Evolutionary conservation across 768 basidiomycete species (phyloP).

Genomic region (Sarcodon aspratus): DNA sequence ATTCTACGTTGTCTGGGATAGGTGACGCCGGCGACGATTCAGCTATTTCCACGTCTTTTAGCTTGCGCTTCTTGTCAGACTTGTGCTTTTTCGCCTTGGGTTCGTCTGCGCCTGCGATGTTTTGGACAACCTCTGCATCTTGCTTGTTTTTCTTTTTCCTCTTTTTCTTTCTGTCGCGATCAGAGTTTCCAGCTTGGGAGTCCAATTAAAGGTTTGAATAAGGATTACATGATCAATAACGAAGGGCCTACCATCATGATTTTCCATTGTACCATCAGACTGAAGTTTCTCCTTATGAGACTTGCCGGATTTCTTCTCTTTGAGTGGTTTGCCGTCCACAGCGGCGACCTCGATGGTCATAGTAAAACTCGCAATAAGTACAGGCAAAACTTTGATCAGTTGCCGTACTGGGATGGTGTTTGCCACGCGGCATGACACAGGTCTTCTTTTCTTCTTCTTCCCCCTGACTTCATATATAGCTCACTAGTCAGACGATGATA

Average conservation of each 20-base stretch:
- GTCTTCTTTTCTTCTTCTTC: no score
- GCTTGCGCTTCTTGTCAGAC: constrained; percentile 22
- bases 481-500: neutral
- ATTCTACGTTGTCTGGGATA: no score
- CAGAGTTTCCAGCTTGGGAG: neutral
- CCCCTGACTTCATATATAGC: no score
- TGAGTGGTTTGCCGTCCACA: neutral
- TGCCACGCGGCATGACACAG: no score
- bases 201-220: neutral
- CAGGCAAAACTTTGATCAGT: no score
- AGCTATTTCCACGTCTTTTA: constrained; percentile 5
- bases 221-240: no score
- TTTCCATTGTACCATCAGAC: no score
- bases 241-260: no score
- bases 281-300: neutral
- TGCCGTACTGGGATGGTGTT: no score
- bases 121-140: constrained; percentile 3
- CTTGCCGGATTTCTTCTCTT: constrained; percentile 12
- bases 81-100: constrained; percentile 26
- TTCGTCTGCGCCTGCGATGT: constrained; percentile 2
- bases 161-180: constrained; percentile 3
- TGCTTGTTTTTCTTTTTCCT: constrained; percentile 14
- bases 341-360: no score
- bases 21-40: no score
- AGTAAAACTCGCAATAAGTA: no score